Conservation (phyloP, 176 grass and related monocot genomes). For the Alopecurus myosuroides region DNA sequence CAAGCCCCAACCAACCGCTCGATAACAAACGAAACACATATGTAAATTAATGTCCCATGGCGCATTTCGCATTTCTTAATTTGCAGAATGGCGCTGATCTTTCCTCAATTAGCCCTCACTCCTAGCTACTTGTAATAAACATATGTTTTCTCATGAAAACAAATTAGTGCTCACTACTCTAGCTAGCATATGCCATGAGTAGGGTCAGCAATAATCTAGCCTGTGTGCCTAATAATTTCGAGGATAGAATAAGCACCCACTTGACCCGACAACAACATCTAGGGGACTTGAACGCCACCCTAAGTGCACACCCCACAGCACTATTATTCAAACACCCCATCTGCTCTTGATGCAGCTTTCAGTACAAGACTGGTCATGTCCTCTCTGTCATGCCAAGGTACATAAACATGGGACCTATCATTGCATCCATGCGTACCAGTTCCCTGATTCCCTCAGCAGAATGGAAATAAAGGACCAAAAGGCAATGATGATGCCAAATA, state of each 20-base stretch:
- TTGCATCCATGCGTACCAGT: conserved; percentile 25
- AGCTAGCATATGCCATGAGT: background rate
- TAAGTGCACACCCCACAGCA: conserved; percentile 39
- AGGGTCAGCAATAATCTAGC: conserved; percentile 21
- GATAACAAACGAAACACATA: background rate
- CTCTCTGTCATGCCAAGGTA: conserved; percentile 35
- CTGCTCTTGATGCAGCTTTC: conserved; percentile 36
- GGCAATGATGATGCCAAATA: background rate
- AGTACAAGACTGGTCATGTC: conserved; percentile 31
- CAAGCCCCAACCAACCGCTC: background rate
- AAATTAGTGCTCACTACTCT: background rate
- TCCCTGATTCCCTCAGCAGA: background rate
- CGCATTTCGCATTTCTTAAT: background rate
- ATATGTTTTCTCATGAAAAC: background rate
- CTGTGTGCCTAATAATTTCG: conserved; percentile 4
- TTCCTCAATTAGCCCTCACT: background rate
- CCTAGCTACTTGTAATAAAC: background rate
- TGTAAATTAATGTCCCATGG: background rate
- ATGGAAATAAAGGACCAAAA: background rate
- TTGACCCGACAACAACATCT: conserved; percentile 48
- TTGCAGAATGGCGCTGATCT: background rate
- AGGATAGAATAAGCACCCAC: background rate
- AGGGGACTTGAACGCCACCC: conserved; percentile 49
- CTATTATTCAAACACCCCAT: conserved; percentile 49
- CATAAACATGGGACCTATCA: conserved; percentile 47